A percentile compares a stretch with the other conserved stretches of the same genome.
These are phyloP conservation scores for Geotrichum candidum DNA, from an alignment of 1,139 yeast species.

Conservation along the genomic window DNA sequence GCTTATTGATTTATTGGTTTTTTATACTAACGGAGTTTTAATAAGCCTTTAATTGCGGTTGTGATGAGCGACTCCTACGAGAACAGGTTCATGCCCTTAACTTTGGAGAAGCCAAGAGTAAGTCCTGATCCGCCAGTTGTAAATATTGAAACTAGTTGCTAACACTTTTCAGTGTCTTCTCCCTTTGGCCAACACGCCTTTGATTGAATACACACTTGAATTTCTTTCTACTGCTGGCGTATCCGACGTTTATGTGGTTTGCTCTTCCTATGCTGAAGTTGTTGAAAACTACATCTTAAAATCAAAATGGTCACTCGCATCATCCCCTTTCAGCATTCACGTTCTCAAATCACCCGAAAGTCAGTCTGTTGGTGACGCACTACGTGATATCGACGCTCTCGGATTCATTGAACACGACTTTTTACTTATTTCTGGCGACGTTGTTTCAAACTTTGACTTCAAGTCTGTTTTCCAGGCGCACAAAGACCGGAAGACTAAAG, in stretches of 20 bases:
- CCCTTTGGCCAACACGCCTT: slow-evolving; percentile 88
- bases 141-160: not conserved
- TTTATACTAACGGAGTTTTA: slow-evolving; percentile 35
- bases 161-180: slow-evolving; percentile 51
- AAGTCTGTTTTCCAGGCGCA: slow-evolving; percentile 68
- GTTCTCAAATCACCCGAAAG: slow-evolving; percentile 84
- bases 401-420: slow-evolving; percentile 89
- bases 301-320: slow-evolving; percentile 72
- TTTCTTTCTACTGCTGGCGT: slow-evolving; percentile 89
- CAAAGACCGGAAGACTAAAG: slow-evolving; percentile 58
- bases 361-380: slow-evolving; percentile 91
- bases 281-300: slow-evolving; percentile 70
- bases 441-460: slow-evolving; percentile 83
- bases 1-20: not conserved
- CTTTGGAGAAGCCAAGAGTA: slow-evolving; percentile 68
- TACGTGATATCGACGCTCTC: slow-evolving; percentile 89
- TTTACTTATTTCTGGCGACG: slow-evolving; percentile 85
- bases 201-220: slow-evolving; percentile 90
- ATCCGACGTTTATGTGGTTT: slow-evolving; percentile 81
- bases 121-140: slow-evolving; percentile 7
- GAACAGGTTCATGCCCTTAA: slow-evolving; percentile 86
- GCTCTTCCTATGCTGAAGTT: slow-evolving; percentile 86
- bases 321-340: slow-evolving; percentile 72
- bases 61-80: slow-evolving; percentile 91
- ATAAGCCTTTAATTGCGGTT: slow-evolving; percentile 66